Base-by-base conservation (phyloP, 177 flowering plant genomes). In the Vitis hybrid region DNA sequence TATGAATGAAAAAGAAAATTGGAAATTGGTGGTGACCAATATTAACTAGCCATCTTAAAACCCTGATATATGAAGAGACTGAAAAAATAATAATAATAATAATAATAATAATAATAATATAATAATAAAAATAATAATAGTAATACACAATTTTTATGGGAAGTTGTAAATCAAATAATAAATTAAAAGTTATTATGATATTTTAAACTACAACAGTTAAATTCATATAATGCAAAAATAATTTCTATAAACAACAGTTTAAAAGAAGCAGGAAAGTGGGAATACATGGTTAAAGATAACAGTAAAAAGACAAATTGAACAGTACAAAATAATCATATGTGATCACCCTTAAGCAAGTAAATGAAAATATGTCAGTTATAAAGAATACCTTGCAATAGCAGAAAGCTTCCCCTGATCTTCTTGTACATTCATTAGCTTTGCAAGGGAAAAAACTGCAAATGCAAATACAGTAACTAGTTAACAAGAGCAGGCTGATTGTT, bases 371-470 rank as follows among this genome's bases (percentile, higher is more conserved):
- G 11, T 27, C 30, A 27, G 30, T 27, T 9, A 65, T 18, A 24
- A 62, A 10, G 27, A 66, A 70, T 75, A 92, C 99, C 99, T 91
- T 65, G 99, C 99, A 75, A 96, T 94, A 52, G 95, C 91, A 66
- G 99, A 96, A 70, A 96, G 91, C 70, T 80, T 63, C 59, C 93
- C 86, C n/a, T 79, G 75, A 69, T 92, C 94, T 81, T 91, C 98
- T 69, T 87, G 85, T 64, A 86, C 86, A 71, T 94, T 90, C 99
- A 96, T 94, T 70, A 96, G 82, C 82, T 94, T 96, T 67, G 92
- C 90, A 71, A 96, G 92, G 51, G 97, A 77, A 79, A 84, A 92
- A 66, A 93, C 99, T 96, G 88, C 80, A 85, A 14, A 56, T 4
- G 50, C 8, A 62, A 63, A 30, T 7, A 5, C 19, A 24, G 46